phyloP scores from a whole-genome alignment of 108 stramenopile species.

The Pelagomonas calceolata region DNA sequence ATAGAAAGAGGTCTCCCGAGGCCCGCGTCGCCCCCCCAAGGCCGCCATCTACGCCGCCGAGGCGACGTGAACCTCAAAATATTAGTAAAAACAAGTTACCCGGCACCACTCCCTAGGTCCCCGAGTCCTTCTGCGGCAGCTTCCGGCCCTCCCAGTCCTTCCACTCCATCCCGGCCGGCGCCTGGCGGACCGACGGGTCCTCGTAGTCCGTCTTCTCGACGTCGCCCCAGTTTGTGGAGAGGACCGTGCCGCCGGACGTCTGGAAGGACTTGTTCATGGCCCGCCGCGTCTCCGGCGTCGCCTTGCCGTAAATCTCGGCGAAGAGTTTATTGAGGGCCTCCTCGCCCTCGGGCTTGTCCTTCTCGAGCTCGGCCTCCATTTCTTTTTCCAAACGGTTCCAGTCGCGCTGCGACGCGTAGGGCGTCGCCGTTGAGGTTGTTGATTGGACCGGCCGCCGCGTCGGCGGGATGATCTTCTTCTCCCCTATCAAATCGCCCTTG shows the following conservation, averaged over 20 bases:
- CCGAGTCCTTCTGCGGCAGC: slow-evolving; percentile 33
- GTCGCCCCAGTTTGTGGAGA: slow-evolving; percentile 96
- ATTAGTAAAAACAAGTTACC: no score
- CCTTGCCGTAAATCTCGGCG: slow-evolving; percentile 81
- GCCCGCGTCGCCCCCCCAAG: no score
- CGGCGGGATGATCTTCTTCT: not conserved
- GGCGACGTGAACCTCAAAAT: no score
- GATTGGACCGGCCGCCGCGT: not conserved
- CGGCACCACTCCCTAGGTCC: no score
- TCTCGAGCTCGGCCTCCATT: slow-evolving; percentile 66
- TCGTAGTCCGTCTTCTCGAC: slow-evolving; percentile 93
- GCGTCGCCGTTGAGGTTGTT: slow-evolving; percentile 28
- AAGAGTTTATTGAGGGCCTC: slow-evolving; percentile 91
- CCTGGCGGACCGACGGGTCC: slow-evolving; percentile 60
- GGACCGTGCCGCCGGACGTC: slow-evolving; percentile 86
- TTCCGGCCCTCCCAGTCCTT: slow-evolving; percentile 64
- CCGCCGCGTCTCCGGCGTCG: slow-evolving; percentile 70
- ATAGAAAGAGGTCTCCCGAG: no score
- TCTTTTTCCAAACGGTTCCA: slow-evolving; percentile 74
- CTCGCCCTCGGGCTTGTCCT: slow-evolving; percentile 90
- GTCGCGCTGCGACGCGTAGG: slow-evolving; percentile 68
- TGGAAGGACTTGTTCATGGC: slow-evolving; percentile 97
- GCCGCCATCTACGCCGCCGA: no score
- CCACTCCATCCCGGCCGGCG: slow-evolving; percentile 93
- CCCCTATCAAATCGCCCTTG: not conserved